A percentile compares a stretch with the other conserved stretches of the same genome.
Conservation (phyloP, 352 stramenopile species). For the Globisporangium takayamanum region DNA sequence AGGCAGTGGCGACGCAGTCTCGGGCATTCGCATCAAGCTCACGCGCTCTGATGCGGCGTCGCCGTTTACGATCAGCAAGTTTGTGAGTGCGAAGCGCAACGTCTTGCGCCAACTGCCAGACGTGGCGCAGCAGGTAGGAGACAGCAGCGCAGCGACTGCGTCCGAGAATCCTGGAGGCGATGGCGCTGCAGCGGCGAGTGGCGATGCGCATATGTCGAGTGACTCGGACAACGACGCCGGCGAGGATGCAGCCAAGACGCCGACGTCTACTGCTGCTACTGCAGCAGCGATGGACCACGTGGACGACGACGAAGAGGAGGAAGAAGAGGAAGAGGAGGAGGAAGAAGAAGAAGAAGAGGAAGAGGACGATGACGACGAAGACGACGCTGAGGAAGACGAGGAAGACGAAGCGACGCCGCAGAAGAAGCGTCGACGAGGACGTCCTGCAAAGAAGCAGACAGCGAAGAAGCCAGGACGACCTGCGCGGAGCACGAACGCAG, state of each 20-base stretch:
- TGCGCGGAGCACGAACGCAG: not conserved
- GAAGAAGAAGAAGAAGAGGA: constrained; percentile 42
- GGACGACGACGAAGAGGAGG: constrained; percentile 11
- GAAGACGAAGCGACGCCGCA: constrained; percentile 28
- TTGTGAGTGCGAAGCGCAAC: constrained; percentile 29
- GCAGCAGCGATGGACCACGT: constrained; percentile 13
- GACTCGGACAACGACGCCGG: constrained; percentile 23
- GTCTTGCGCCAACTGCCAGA: constrained; percentile 38
- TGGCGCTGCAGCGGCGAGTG: constrained; percentile 14
- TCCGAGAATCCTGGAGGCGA: not conserved
- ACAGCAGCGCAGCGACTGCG: constrained; percentile 19
- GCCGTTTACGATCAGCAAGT: constrained; percentile 32
- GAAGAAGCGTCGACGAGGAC: constrained; percentile 15
- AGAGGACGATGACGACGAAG: constrained; percentile 33
- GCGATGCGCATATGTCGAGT: constrained; percentile 23
- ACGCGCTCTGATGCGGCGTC: constrained; percentile 15
- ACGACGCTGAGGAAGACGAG: constrained; percentile 15
- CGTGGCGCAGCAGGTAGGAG: not conserved
- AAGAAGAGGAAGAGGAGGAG: constrained; percentile 35
- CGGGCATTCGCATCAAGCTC: constrained; percentile 37
- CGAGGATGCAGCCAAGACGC: constrained; percentile 10
- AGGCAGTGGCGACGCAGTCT: constrained; percentile 6
- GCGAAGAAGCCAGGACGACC: constrained; percentile 28
- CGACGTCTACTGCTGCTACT: constrained; percentile 16
- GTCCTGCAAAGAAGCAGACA: constrained; percentile 13